Evolutionary conservation across 2,329 filamentous ascomycete species (phyloP).

Genomic region (Fusarium zealandicum): DNA sequence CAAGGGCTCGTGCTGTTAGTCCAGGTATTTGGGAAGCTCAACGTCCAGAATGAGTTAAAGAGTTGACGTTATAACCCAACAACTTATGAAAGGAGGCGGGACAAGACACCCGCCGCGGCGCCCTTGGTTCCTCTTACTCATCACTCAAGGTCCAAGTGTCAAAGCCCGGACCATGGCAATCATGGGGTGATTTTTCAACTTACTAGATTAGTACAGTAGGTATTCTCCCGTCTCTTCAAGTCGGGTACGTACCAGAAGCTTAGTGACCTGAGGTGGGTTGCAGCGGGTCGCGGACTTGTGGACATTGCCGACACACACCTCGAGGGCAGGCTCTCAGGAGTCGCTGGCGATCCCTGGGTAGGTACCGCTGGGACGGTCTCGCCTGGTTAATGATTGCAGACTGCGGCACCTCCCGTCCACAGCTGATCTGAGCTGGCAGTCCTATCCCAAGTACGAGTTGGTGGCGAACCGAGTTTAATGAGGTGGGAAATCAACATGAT

Average conservation of each 20-base stretch:
- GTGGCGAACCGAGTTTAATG: conserved; percentile 31
- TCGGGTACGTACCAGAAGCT: conserved; percentile 12
- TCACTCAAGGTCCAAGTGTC: conserved; percentile 5
- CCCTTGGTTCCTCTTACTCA: conserved; percentile 1
- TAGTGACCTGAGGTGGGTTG: conserved; percentile 21
- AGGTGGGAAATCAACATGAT: conserved; percentile 24
- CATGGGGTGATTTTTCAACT: conserved; percentile 19
- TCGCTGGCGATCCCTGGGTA: neutral
- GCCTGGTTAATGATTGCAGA: conserved; percentile 16
- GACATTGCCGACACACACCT: conserved; percentile 9
- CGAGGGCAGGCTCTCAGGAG: neutral
- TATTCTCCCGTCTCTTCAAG: conserved; percentile 26
- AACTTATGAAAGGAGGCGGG: conserved; percentile 9
- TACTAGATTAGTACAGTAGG: no score
- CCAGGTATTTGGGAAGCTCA: neutral
- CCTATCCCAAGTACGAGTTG: conserved; percentile 31
- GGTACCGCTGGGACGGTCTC: conserved; percentile 9
- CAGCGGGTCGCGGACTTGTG: conserved; percentile 16
- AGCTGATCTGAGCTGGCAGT: conserved; percentile 21
- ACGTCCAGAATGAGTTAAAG: neutral
- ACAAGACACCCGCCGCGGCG: neutral
- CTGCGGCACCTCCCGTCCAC: conserved; percentile 24
- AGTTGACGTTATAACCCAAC: neutral
- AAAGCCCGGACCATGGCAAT: conserved; percentile 8
- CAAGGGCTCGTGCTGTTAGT: neutral